Base-by-base conservation (phyloP, 345 rosid genomes). In the Lepidium sativum region DNA sequence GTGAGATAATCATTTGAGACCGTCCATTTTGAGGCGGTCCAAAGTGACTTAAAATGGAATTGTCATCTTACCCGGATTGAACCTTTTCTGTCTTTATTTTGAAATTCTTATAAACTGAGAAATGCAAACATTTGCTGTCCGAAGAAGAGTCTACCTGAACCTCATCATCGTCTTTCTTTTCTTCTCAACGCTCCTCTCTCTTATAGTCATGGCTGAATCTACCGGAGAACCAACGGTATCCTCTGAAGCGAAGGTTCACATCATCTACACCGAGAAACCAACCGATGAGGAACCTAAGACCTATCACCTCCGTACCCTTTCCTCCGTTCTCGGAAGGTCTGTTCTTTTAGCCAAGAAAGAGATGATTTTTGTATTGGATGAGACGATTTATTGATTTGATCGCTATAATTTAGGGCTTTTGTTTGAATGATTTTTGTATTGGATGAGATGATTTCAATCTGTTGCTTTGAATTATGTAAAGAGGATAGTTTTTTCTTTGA, bases 301-400 rank as follows among this genome's bases (percentile, higher is more conserved):
- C 21, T 80, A 71, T 70, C 90, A 88, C 72, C 61, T 90, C 76
- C 84, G 87, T 66, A 81, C 86, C 67, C 97, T 94, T 55, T 10
- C 92, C 69, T 70, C 89, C 47, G 87, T 75, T 73, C 84, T 88
- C 52, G 96, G 95, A 78, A 86, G 91, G 97, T 85, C 23, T 35
- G 21, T 5, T 61, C 35, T 4, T 2, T 25, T 25, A 25, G 29
- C 29, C 29, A 2, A 3, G 57, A 9, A 23, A 47, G 0, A 44
- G 3, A 21, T 49, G 9, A 49, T 9, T 37, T 61, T 39, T 48
- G 5, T 17, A 0, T 49, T 7, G 0, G 33, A 27, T 56, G 6
- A 2, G 23, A 21, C 3, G 16, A 8, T 33, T 13, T 44, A 32
- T 8, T 57, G 33, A 5, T 41, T 3, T 40, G 70, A 44, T 42